Evolutionary conservation across 192 early-diverging fungal species (phyloP), one percentile per base, ranked within the genome.

Genomic region (Coemansia sp.): DNA sequence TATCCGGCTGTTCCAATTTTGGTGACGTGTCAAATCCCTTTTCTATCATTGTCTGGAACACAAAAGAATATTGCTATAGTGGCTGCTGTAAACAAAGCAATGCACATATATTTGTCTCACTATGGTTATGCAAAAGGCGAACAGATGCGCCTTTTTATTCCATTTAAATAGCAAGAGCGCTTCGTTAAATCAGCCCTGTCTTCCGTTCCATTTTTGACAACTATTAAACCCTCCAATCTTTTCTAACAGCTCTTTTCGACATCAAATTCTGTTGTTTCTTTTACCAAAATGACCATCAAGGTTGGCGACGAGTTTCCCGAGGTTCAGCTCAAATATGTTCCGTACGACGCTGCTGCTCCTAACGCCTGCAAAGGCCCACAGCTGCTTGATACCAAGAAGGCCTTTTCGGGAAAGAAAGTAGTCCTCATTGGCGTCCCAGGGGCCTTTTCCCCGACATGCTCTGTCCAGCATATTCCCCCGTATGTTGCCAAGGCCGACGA

Each of bases 271-370:
- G 12, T 19, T 41, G 56, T 23, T 40, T 45, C 15, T 42, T 23
- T n/a, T 38, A n/a, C 37, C 49, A 50, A 10, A 16, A 81, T 81
- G 79, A 21, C 64, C 56, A 61, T 81, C 63, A 71, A 72, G 50
- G 74, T 72, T 41, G 86, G 86, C 77, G 83, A 86, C 59, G 76
- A 75, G 32, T 84, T 87, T 49, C 86, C 86, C 49, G 71, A 85
- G 48, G 79, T 86, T 19, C 70, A 67, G 45, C 85, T 87, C 80
- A 87, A 85, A 83, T 87, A 86, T 70, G 61, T 77, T 9, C 80
- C 80, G 39, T 83, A 61, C 40, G 64, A 83, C 67, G 70, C 70
- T 54, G 66, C 59, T 59, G 61, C 81, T 26, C 83, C 87, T 13
- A 79, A 85, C 43, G 76, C 73, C 44, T 86, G 83, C 67, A 64